A percentile compares a stretch with the other conserved stretches of the same genome.
phyloP scores from a whole-genome alignment of 2,329 filamentous ascomycete genomes.

The Thelonectria rubi region DNA sequence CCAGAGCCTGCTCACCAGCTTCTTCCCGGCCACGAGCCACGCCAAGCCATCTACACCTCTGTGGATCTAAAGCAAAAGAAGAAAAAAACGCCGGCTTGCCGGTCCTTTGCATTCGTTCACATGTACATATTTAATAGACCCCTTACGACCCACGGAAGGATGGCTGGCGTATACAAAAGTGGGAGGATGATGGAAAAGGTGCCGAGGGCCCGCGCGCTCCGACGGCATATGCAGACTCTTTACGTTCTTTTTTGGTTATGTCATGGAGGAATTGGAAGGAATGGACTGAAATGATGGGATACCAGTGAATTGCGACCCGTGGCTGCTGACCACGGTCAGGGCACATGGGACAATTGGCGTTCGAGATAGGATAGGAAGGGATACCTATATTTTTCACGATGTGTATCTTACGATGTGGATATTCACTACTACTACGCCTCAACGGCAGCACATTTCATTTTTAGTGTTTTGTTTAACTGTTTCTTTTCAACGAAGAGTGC shows the following conservation, averaged over 20 bases:
- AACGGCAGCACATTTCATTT: constrained; percentile 36
- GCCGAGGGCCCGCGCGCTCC: constrained; percentile 25
- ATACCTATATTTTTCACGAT: constrained; percentile 39
- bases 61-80: constrained; percentile 57
- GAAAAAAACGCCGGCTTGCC: constrained; percentile 20
- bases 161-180: constrained; percentile 30
- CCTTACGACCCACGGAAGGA: constrained; percentile 39
- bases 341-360: constrained; percentile 35
- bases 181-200: constrained; percentile 27
- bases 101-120: constrained; percentile 37
- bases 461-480: neutral
- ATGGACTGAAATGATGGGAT: constrained; percentile 29
- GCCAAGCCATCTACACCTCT: constrained; percentile 48
- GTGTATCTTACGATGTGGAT: constrained; percentile 43
- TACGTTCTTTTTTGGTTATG: constrained; percentile 30
- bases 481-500: neutral
- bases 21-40: constrained; percentile 59
- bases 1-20: constrained; percentile 70
- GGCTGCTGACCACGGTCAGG: constrained; percentile 26
- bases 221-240: constrained; percentile 19
- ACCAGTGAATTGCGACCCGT: constrained; percentile 31
- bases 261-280: constrained; percentile 22
- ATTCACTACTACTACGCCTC: constrained; percentile 31
- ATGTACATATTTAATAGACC: constrained; percentile 47
- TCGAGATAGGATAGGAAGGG: constrained; percentile 32